Percentiles rank a stretch among this genome's conserved stretches.
Evolutionary conservation across 495 filamentous ascomycete genomes (phyloP).

Genomic region (Neurospora discreta): DNA sequence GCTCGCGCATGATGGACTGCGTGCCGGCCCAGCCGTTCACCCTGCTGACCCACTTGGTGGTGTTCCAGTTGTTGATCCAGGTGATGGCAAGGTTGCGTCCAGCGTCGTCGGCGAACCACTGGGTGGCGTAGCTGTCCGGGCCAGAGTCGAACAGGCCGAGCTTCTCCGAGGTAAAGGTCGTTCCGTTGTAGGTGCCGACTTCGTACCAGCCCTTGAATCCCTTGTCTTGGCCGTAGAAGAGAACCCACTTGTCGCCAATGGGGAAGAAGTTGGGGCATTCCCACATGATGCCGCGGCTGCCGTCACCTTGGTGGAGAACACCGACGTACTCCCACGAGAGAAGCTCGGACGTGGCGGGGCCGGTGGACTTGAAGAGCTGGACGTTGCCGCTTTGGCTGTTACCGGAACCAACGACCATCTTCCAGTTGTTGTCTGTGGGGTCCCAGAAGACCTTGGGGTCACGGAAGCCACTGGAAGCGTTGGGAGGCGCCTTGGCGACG

Average conservation of each 20-base stretch:
- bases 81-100: neutral
- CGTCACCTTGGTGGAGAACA: neutral
- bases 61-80: neutral
- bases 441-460: neutral
- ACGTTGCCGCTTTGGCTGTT: neutral
- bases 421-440: neutral
- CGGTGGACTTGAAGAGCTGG: neutral
- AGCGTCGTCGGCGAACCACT: neutral
- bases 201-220: neutral
- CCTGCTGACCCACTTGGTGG: neutral
- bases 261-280: neutral
- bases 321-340: neutral
- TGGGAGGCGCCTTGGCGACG: neutral
- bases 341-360: neutral
- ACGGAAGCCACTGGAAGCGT: neutral
- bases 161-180: neutral
- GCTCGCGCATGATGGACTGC: neutral
- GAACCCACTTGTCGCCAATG: neutral
- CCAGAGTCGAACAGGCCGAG: neutral
- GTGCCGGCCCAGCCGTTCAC: neutral
- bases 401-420: neutral
- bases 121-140: neutral
- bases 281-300: neutral
- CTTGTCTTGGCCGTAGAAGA: neutral
- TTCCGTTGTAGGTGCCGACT: neutral